phyloP scores from a whole-genome alignment of 2,329 filamentous ascomycete genomes.

The Trichoderma sp. region DNA sequence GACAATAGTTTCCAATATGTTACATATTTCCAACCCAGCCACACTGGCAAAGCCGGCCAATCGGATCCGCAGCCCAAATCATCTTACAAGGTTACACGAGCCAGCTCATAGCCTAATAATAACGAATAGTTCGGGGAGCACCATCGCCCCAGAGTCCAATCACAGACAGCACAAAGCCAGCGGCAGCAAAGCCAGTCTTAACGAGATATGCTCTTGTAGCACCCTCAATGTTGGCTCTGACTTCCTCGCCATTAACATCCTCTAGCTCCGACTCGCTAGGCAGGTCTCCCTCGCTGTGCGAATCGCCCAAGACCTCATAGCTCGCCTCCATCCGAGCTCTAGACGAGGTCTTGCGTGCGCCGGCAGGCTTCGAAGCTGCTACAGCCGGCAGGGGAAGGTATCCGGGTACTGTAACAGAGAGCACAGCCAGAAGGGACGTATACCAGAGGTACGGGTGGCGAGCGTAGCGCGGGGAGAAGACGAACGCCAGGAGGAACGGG shows the following conservation, averaged over 20 bases:
- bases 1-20: neutral
- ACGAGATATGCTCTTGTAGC: slow-evolving; percentile 54
- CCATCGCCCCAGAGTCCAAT: slow-evolving; percentile 67
- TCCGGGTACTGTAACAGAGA: slow-evolving; percentile 55
- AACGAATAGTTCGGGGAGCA: slow-evolving; percentile 34
- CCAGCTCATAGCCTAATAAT: slow-evolving; percentile 9
- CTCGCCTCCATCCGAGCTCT: slow-evolving; percentile 61
- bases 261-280: slow-evolving; percentile 51
- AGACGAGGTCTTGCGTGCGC: slow-evolving; percentile 28
- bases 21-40: slow-evolving; percentile 3
- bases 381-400: slow-evolving; percentile 40
- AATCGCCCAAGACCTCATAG: slow-evolving; percentile 64
- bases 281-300: slow-evolving; percentile 42
- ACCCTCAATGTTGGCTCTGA: slow-evolving; percentile 53
- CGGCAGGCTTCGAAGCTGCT: slow-evolving; percentile 24
- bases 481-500: slow-evolving; percentile 74
- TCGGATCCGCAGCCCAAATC: neutral
- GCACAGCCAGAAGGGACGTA: slow-evolving; percentile 66
- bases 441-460: slow-evolving; percentile 90
- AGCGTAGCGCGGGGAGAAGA: slow-evolving; percentile 67
- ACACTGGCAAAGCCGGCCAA: neutral
- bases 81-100: slow-evolving; percentile 7
- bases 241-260: slow-evolving; percentile 60
- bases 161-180: slow-evolving; percentile 60
- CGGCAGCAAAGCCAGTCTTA: slow-evolving; percentile 51